Evolutionary conservation across 768 basidiomycete species (phyloP), one percentile per base, ranked within the genome.

Genomic region (Lactarius psammicola): DNA sequence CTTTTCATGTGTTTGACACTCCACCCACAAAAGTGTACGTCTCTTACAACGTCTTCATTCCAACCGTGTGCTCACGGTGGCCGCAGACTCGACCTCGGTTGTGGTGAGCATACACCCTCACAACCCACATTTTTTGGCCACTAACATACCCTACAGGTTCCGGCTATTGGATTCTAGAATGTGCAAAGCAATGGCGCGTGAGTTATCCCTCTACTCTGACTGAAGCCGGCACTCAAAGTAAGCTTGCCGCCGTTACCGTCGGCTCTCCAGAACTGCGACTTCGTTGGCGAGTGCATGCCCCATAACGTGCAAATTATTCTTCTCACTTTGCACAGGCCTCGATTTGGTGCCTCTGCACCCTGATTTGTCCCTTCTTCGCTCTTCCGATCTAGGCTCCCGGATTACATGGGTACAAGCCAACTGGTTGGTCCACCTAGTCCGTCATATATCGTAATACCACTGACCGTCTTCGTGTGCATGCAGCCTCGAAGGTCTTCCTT

Each of bases 331-430:
- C 33, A 26, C 68, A 87, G 88, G 88, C 36, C 74, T 90, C 60
- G 89, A 92, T 70, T 76, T 91, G 42, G 88, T 89, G 0, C 87
- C 88, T 15, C 76, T 90, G 2, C 87, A 90, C 63, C 88, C 89
- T 3, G 82, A 90, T 72, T 79, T 89, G n/a, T 74, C 79, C 10
- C 83, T 80, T 67, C 75, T 86, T n/a, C 84, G 83, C n/a, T 79
- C 81, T 9, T 75, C 79, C 11, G 83, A 87, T 67, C 75, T 89
- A 9, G 81, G 83, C 2, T 78, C 81, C 17, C 78, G 89, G 66
- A 81, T 92, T 36, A 86, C 82, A 59, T 92, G 89, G 89, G 80
- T 88, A 1, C 87, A 88, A 63, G 81, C 82, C 4, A 90, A 90
- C 70, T 89, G 89, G 89, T 89, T 68, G 53, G 87, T 76, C 56